A percentile compares a stretch with the other conserved stretches of the same genome.
Conservation (phyloP, 1,284 basidiomycete species). For the Xerocomus amazonicus region DNA sequence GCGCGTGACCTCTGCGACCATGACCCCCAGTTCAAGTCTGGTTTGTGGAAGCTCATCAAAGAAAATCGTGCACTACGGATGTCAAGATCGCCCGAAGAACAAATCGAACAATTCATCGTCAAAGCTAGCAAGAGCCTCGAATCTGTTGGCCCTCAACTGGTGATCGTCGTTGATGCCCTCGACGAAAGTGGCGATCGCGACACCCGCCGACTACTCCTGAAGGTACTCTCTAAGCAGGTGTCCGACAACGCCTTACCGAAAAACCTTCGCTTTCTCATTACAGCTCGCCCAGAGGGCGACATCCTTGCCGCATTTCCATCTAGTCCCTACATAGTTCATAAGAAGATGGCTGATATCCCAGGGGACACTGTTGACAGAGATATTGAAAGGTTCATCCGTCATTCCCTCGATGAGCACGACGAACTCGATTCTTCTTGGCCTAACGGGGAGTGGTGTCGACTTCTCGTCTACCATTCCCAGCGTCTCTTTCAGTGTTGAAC, state of each 20-base stretch:
- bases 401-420: not conserved
- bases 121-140: not conserved
- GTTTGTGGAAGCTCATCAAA: not conserved
- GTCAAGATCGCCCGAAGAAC: not conserved
- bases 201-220: not conserved
- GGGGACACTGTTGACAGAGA: not conserved
- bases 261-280: not conserved
- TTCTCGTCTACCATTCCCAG: not conserved
- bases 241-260: not conserved
- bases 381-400: not conserved
- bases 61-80: not conserved
- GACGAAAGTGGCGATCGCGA: not conserved
- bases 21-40: not conserved
- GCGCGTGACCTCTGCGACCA: not conserved
- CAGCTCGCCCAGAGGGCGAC: not conserved
- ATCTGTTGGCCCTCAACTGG: not conserved
- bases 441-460: not conserved
- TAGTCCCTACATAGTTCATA: not conserved
- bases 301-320: not conserved
- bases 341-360: not conserved
- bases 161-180: not conserved
- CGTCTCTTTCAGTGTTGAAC: not conserved
- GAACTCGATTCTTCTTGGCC: not conserved
- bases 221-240: not conserved
- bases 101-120: not conserved